Percentiles rank a stretch among this genome's conserved stretches.
Evolutionary conservation across 2,329 filamentous ascomycete species (phyloP).

Genomic region (Colletotrichum melonis): DNA sequence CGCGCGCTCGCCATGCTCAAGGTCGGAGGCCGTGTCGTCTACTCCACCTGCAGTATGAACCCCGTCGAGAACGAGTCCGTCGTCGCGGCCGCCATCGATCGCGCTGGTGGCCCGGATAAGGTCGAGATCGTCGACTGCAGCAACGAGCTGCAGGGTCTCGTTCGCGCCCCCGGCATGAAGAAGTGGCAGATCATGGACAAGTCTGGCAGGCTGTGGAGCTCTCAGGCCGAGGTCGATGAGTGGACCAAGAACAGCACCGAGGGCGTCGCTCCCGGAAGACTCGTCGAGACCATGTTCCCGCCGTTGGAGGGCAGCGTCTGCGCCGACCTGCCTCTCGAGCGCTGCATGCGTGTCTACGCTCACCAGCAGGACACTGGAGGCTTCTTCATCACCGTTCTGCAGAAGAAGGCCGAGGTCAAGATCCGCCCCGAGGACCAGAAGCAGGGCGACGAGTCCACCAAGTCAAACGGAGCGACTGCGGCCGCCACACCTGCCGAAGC

Average conservation of each 20-base stretch:
- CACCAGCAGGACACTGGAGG: constrained; percentile 96
- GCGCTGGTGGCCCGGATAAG: constrained; percentile 85
- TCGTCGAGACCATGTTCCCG: constrained; percentile 89
- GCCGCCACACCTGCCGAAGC: constrained; percentile 22
- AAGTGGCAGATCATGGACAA: constrained; percentile 95
- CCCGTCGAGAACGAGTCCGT: constrained; percentile 97
- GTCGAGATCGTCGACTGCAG: constrained; percentile 88
- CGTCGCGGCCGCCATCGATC: constrained; percentile 85
- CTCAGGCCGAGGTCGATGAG: constrained; percentile 84
- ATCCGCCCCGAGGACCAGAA: constrained; percentile 70
- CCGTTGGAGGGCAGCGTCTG: constrained; percentile 63
- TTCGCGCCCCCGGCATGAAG: constrained; percentile 80
- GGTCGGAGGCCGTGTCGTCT: constrained; percentile 92
- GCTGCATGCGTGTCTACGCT: constrained; percentile 93
- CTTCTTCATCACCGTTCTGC: constrained; percentile 96
- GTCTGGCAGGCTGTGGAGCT: constrained; percentile 80
- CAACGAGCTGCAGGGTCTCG: constrained; percentile 79
- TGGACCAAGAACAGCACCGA: constrained; percentile 71
- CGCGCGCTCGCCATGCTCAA: constrained; percentile 96
- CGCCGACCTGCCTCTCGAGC: constrained; percentile 80
- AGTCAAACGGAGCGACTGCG: constrained; percentile 33
- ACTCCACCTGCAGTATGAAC: constrained; percentile 99
- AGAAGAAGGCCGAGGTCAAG: constrained; percentile 90
- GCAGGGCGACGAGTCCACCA: constrained; percentile 52
- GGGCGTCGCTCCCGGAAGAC: constrained; percentile 70